Percentiles rank a stretch among this genome's conserved stretches.
Conservation (phyloP, 257 asterid genomes). For the Phtheirospermum japonicum region DNA sequence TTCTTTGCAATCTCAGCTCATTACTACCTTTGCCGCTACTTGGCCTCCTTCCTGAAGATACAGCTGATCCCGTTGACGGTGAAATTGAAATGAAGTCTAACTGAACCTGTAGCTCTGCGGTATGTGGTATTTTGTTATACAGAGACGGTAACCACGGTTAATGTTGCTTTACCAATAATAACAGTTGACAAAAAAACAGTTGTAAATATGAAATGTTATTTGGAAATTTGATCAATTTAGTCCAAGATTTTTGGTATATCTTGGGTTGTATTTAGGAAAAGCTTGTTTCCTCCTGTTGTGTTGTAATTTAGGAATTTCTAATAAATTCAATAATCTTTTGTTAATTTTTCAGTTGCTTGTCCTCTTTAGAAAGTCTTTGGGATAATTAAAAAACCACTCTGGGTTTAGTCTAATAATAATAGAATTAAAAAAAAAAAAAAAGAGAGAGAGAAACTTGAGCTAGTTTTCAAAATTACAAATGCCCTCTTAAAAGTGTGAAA, state of each 20-base stretch:
- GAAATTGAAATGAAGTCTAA: conserved; percentile 80
- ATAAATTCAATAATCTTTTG: background rate
- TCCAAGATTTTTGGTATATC: background rate
- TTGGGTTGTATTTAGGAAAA: background rate
- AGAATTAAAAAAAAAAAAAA: too few species aligned
- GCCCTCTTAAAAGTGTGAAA: too few species aligned
- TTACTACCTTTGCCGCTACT: conserved; percentile 86
- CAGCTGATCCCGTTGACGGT: conserved; percentile 30
- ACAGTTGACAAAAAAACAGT: conserved; percentile 14
- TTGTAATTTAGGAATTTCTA: background rate
- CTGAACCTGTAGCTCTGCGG: conserved; percentile 27
- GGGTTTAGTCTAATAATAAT: too few species aligned
- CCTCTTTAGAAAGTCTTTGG: too few species aligned
- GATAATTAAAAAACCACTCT: too few species aligned
- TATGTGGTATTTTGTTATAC: background rate
- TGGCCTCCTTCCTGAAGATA: conserved; percentile 77
- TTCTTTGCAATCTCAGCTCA: conserved; percentile 94
- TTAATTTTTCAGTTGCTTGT: background rate
- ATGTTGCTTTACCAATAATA: conserved; percentile 1
- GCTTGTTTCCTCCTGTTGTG: background rate
- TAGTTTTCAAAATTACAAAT: too few species aligned
- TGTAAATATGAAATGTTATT: conserved; percentile 29
- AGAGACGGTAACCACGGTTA: background rate
- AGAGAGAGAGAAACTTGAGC: too few species aligned
- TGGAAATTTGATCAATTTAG: background rate